Evolutionary conservation across 2,329 filamentous ascomycete species (phyloP), one percentile per base, ranked within the genome.

Genomic region (Phyllosticta ampelicida): DNA sequence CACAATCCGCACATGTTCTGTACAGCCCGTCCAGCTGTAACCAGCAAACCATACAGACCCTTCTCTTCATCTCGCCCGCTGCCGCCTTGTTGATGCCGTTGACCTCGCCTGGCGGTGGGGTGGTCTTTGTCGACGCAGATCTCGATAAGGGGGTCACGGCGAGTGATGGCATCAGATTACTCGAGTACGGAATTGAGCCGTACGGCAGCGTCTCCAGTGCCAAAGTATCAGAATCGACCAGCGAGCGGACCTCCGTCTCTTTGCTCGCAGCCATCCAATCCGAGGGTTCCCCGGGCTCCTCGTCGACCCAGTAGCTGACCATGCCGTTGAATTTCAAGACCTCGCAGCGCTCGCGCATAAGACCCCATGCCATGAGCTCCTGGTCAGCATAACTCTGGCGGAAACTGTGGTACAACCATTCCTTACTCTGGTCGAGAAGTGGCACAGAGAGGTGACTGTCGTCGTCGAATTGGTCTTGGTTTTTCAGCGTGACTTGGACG

Each of bases 321-420:
- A 75, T 64, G 0, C 74, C 74, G 54, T 79, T 77, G 59, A 80
- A 79, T 62, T 83, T 84, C 23, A 84, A 72, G 1, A 86, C 72
- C 66, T 86, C 82, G 13, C 78, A 77, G 54, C 78, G 75, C 62
- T 80, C 73, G 20, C 80, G 74, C 11, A 76, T 71, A 10, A 86
- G 63, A 11, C 76, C 77, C 83, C 82, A 85, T n/a, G 77, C 77
- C 4, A 86, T 73, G 58, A 83, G 72, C 53, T 82, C 72, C 3
- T 59, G 54, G 48, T 53, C 50, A 8, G 83, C 80, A 67, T 86
- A 86, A 51, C 77, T 73, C 54, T 74, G 70, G 49, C 81, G 77
- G 71, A 84, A 86, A 1, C 76, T 72, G 6, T 69, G 70, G 63
- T 79, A 80, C 50, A 79, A 71, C 62, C 67, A 69, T 19, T 75